A percentile compares a stretch with the other conserved stretches of the same genome.
phyloP scores from a whole-genome alignment of 1,284 basidiomycete species.

The Chalciporus sp. region DNA sequence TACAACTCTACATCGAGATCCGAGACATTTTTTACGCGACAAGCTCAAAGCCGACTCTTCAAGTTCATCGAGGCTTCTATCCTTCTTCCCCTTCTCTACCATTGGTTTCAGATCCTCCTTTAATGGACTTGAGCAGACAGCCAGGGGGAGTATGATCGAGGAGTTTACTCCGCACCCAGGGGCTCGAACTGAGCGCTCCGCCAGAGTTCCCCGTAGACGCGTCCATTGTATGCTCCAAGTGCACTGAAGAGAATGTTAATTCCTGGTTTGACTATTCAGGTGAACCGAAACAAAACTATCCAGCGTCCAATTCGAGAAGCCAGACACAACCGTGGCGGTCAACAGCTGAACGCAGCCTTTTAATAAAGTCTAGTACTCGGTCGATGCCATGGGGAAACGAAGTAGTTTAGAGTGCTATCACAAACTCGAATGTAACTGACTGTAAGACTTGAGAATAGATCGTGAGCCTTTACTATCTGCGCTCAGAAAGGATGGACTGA shows the following conservation, averaged over 20 bases:
- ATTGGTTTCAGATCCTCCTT: slow-evolving; percentile 31
- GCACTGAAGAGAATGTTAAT: slow-evolving; percentile 40
- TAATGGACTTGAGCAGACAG: too few species aligned
- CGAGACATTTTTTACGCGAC: too few species aligned
- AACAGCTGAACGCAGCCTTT: too few species aligned
- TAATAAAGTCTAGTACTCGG: too few species aligned
- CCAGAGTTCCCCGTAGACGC: slow-evolving; percentile 73
- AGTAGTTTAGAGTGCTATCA: too few species aligned
- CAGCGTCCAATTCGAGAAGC: slow-evolving; percentile 77
- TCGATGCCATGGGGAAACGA: too few species aligned
- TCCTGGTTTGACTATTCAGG: neutral
- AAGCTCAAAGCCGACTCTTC: slow-evolving; percentile 27
- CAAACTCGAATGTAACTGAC: too few species aligned
- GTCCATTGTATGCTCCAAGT: slow-evolving; percentile 66
- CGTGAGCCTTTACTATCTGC: too few species aligned
- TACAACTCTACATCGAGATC: too few species aligned
- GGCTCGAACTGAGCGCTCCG: slow-evolving; percentile 63
- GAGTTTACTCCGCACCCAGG: slow-evolving; percentile 55
- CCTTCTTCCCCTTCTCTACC: slow-evolving; percentile 26
- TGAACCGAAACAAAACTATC: slow-evolving; percentile 53
- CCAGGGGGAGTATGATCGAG: neutral
- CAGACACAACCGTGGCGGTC: slow-evolving; percentile 77
- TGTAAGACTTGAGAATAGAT: too few species aligned
- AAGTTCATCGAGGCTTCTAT: slow-evolving; percentile 10
- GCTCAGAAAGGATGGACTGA: too few species aligned